Conservation (phyloP, 345 rosid species). For the Corymbia maculata region DNA sequence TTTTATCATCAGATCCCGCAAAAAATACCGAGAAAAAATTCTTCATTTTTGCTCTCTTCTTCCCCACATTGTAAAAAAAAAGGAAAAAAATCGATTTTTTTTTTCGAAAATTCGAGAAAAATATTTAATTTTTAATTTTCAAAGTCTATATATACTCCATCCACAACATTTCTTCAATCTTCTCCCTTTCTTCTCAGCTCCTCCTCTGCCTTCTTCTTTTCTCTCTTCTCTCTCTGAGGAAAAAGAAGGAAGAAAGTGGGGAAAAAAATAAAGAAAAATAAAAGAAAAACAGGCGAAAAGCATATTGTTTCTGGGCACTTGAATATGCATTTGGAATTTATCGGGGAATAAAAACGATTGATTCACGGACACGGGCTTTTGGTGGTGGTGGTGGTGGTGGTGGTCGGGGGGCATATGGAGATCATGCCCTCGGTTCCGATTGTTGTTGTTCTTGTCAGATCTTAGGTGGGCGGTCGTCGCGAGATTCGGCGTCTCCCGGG, state of each 20-base stretch:
- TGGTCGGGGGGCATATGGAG: slow-evolving; percentile 27
- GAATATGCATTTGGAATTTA: slow-evolving; percentile 29
- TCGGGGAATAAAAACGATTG: slow-evolving; percentile 10
- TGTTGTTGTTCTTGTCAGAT: slow-evolving; percentile 46
- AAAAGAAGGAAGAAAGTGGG: not conserved
- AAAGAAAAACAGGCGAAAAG: not conserved
- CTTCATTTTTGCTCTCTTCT: not conserved
- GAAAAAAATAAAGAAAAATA: not conserved
- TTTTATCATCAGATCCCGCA: not conserved
- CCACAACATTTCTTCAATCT: slow-evolving; percentile 1
- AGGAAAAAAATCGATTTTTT: not conserved
- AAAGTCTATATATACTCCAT: slow-evolving; percentile 27
- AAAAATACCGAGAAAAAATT: not conserved
- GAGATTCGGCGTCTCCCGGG: slow-evolving; percentile 64
- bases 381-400: not conserved
- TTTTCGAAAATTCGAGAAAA: not conserved
- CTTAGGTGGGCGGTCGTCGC: slow-evolving; percentile 22
- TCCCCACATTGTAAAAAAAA: not conserved
- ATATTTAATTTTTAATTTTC: not conserved
- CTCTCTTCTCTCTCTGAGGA: slow-evolving; percentile 3
- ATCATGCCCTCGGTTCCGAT: slow-evolving; percentile 42
- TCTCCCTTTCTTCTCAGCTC: not conserved
- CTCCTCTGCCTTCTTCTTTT: not conserved
- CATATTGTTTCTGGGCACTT: slow-evolving; percentile 1
- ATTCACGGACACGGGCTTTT: not conserved